A percentile compares a stretch with the other conserved stretches of the same genome.
These are phyloP conservation scores for Fraxinus floribunda DNA, from an alignment of 305 asterid genomes.

Conservation along the genomic window DNA sequence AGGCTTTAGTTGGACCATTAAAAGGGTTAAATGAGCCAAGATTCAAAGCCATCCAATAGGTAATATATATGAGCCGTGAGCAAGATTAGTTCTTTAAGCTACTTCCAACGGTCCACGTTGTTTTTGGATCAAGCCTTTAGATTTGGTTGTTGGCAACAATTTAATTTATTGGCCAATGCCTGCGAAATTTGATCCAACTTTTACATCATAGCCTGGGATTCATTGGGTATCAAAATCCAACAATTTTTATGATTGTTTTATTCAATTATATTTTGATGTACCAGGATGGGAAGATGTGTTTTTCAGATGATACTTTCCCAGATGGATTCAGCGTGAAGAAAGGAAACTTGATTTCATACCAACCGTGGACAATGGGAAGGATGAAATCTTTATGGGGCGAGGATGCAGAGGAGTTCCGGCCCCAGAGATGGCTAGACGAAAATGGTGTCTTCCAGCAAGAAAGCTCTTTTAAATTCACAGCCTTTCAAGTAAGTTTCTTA, in stretches of 20 bases:
- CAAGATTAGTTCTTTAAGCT: no score
- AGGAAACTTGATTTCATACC: constrained; percentile 49
- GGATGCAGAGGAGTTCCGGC: constrained; percentile 68
- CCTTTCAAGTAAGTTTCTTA: constrained; percentile 47
- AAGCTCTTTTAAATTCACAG: constrained; percentile 66
- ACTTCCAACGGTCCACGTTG: no score
- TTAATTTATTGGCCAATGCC: no score
- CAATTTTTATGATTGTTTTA: not conserved
- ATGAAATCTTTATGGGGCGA: constrained; percentile 75
- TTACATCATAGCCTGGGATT: no score
- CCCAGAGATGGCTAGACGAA: constrained; percentile 66
- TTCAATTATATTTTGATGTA: not conserved
- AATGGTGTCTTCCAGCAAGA: constrained; percentile 49
- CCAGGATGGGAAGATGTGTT: constrained; percentile 68
- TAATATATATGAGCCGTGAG: no score
- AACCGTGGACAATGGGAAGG: constrained; percentile 77
- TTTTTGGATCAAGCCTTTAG: no score
- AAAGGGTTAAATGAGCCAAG: no score
- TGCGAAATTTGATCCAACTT: no score
- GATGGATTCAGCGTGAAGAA: constrained; percentile 62
- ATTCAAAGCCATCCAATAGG: no score
- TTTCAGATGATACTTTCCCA: constrained; percentile 61
- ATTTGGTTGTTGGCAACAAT: no score
- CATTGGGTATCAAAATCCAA: no score
- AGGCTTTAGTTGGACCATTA: no score